phyloP scores from a whole-genome alignment of 2,329 filamentous ascomycete genomes.

The Aspergillus bombycis region DNA sequence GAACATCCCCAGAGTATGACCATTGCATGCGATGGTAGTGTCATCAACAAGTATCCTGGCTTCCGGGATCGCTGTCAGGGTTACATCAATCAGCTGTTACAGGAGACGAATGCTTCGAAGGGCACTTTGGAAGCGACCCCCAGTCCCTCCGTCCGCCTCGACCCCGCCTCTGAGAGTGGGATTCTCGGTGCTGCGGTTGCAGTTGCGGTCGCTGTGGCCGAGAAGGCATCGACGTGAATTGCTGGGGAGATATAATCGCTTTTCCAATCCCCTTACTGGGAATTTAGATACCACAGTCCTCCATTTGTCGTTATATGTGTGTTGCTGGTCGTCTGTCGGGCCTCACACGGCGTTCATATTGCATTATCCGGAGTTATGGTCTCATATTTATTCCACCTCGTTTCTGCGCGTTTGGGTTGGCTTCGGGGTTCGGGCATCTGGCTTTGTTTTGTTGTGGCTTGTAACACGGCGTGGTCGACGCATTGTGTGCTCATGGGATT shows the following conservation, averaged over 20 bases:
- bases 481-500: constrained; percentile 10
- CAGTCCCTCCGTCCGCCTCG: constrained; percentile 40
- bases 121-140: constrained; percentile 16
- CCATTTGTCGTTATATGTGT: neutral
- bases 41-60: constrained; percentile 56
- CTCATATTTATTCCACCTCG: neutral
- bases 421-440: neutral
- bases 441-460: constrained; percentile 8
- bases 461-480: constrained; percentile 7
- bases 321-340: neutral
- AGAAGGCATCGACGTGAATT: constrained; percentile 18
- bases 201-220: constrained; percentile 47
- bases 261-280: too few species aligned
- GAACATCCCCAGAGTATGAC: constrained; percentile 40
- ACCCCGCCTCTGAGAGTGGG: constrained; percentile 47
- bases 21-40: constrained; percentile 56
- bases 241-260: neutral
- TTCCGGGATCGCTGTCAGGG: constrained; percentile 49
- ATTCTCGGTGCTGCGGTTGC: constrained; percentile 52
- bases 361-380: constrained; percentile 22
- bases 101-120: constrained; percentile 26
- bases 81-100: constrained; percentile 47
- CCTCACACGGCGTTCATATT: constrained; percentile 10
- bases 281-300: constrained; percentile 9
- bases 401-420: constrained; percentile 7